Evolutionary conservation across 2,329 filamentous ascomycete genomes (phyloP), one percentile per base, ranked within the genome.

Genomic region (Calonectria hawksworthii): DNA sequence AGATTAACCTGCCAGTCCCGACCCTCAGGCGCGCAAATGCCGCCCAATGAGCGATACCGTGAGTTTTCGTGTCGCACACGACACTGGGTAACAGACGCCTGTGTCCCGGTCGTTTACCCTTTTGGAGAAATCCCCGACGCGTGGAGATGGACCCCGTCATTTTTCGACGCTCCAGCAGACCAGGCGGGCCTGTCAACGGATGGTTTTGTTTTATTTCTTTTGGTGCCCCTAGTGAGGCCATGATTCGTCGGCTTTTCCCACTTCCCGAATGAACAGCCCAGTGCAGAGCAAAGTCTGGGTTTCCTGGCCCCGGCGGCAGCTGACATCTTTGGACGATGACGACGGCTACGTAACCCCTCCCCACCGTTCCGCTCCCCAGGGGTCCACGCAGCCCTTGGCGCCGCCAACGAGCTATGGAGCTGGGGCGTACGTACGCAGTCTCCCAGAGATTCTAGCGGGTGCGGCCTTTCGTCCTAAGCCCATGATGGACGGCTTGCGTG

Each of bases 401-500:
- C 68, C 68, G 28, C 50, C 54, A 41, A 56, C 52, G 47, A 47
- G 38, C 54, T 61, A 28, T 69, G 67, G 34, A 61, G 38, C 68
- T 44, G 41, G 18, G 18, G 41, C 41, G 41, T 70, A 70, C 68
- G 68, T 70, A 70, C 68, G 68, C 68, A 70, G 13, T 50, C 41
- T 51, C 68, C 26, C 18, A 28, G 30, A 63, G 68, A 47, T 50
- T 70, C 41, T 70, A 65, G 47, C 66, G 47, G 64, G 38, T 73
- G 66, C 66, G 71, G 63, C 54, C 70, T 65, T 61, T 69, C 66
- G 66, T 73, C 71, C 66, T 28, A 51, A 51, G 54, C 47, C 68
- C 56, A 51, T 64, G 61, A 74, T 59, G 56, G 59, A 51, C 66
- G 71, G 71, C 71, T 74, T 74, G 72, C 72, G 72, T 65, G 72